Evolutionary conservation across 2,329 filamentous ascomycete species (phyloP).

Genomic region (Hypoxylon sp.): DNA sequence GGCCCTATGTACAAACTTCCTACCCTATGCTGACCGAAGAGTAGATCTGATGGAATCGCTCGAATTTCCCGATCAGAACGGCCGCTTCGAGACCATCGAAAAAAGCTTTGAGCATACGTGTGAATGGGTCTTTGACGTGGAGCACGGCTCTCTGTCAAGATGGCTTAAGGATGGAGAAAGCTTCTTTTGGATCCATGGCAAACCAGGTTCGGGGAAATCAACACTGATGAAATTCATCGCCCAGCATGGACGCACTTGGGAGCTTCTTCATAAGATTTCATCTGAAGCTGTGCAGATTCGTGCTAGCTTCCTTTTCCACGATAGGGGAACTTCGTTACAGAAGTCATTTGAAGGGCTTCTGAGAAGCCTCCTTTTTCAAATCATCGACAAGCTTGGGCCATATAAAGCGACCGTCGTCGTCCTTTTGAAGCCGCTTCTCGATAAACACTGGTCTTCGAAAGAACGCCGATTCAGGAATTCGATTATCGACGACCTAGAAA

Average conservation of each 20-base stretch:
- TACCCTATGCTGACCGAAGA: background rate
- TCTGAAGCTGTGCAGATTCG: constrained; percentile 17
- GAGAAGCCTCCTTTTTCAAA: constrained; percentile 40
- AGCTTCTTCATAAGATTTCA: constrained; percentile 30
- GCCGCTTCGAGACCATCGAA: constrained; percentile 36
- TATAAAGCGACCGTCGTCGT: background rate
- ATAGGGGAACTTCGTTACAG: constrained; percentile 34
- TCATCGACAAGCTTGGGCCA: constrained; percentile 7
- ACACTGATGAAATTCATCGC: constrained; percentile 48
- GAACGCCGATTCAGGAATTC: background rate
- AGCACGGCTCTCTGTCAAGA: constrained; percentile 7
- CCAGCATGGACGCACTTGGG: constrained; percentile 22
- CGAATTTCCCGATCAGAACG: constrained; percentile 4
- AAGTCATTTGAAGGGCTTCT: constrained; percentile 44
- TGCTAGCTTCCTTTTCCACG: constrained; percentile 43
- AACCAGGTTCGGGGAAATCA: constrained; percentile 46
- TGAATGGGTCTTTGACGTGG: constrained; percentile 38
- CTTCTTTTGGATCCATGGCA: constrained; percentile 46
- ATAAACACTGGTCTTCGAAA: background rate
- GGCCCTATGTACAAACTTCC: background rate
- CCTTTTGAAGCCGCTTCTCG: constrained; percentile 7
- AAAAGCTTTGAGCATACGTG: constrained; percentile 34
- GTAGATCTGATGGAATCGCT: constrained; percentile 16
- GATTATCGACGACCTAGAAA: constrained; percentile 18
- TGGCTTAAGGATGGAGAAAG: constrained; percentile 34